phyloP scores from a whole-genome alignment of 148 eudicot species.

The Cornus controversa region DNA sequence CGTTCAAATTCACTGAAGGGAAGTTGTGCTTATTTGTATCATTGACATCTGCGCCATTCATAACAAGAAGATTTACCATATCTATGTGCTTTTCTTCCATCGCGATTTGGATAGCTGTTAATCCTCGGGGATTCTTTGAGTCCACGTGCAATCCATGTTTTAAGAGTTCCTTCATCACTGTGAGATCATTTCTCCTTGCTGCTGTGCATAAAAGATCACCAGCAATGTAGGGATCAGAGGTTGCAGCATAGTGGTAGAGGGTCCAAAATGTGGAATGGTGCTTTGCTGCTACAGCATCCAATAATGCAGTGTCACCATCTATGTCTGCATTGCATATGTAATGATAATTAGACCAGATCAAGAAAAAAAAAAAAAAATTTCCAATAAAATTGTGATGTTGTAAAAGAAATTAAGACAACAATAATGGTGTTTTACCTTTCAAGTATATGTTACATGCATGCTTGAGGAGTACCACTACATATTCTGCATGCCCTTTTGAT shows the following conservation, averaged over 20 bases:
- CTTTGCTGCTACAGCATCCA: slow-evolving; percentile 45
- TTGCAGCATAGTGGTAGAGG: slow-evolving; percentile 42
- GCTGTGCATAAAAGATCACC: slow-evolving; percentile 51
- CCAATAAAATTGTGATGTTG: background rate
- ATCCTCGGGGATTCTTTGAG: slow-evolving; percentile 33
- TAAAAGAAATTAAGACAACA: background rate
- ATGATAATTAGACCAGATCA: background rate
- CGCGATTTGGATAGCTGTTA: slow-evolving; percentile 36
- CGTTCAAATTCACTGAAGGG: slow-evolving; percentile 23
- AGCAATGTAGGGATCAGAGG: slow-evolving; percentile 40
- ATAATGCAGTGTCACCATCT: slow-evolving; percentile 47
- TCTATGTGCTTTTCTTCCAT: slow-evolving; percentile 29
- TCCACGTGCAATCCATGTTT: slow-evolving; percentile 41
- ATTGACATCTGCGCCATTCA: slow-evolving; percentile 39
- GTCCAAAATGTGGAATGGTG: slow-evolving; percentile 40
- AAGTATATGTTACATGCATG: slow-evolving; percentile 47
- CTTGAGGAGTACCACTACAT: slow-evolving; percentile 47
- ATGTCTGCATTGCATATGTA: slow-evolving; percentile 23
- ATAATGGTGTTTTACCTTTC: slow-evolving; percentile 23
- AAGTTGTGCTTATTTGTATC: slow-evolving; percentile 9
- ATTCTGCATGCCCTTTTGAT: slow-evolving; percentile 50
- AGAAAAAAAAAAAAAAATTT: background rate
- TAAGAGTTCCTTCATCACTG: slow-evolving; percentile 33
- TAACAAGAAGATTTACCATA: slow-evolving; percentile 39
- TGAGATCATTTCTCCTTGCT: slow-evolving; percentile 34